Evolutionary conservation across 805 yeast species (phyloP).

Genomic region (Myxozyma geophila): DNA sequence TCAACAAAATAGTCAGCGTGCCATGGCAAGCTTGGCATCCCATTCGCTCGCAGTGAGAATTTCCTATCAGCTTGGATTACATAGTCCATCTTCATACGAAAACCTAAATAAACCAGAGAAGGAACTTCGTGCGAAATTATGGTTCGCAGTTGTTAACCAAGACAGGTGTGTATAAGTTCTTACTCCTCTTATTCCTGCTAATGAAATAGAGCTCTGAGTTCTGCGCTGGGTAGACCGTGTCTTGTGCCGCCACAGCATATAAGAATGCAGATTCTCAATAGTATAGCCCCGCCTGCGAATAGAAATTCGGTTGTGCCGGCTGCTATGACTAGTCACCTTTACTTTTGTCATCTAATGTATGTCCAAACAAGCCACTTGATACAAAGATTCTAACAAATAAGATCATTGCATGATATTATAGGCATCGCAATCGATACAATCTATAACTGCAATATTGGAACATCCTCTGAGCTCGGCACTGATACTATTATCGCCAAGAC

Average conservation of each 20-base stretch:
- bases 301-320: neutral
- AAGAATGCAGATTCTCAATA: neutral
- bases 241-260: constrained; percentile 1
- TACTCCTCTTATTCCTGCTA: neutral
- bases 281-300: neutral
- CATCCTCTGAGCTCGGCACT: neutral
- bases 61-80: neutral
- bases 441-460: constrained; percentile 1
- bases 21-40: constrained; percentile 1
- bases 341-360: neutral
- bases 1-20: constrained; percentile 2
- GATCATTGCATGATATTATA: neutral
- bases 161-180: neutral
- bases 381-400: neutral
- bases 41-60: constrained; percentile 1
- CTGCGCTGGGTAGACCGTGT: neutral
- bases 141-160: constrained; percentile 3
- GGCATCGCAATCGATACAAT: neutral
- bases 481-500: neutral
- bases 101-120: neutral
- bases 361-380: neutral
- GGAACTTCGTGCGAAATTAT: constrained; percentile 1
- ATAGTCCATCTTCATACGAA: neutral
- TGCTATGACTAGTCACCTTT: neutral
- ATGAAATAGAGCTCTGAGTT: neutral